phyloP scores from a whole-genome alignment of 345 rosid genomes.

The Punica granatum region DNA sequence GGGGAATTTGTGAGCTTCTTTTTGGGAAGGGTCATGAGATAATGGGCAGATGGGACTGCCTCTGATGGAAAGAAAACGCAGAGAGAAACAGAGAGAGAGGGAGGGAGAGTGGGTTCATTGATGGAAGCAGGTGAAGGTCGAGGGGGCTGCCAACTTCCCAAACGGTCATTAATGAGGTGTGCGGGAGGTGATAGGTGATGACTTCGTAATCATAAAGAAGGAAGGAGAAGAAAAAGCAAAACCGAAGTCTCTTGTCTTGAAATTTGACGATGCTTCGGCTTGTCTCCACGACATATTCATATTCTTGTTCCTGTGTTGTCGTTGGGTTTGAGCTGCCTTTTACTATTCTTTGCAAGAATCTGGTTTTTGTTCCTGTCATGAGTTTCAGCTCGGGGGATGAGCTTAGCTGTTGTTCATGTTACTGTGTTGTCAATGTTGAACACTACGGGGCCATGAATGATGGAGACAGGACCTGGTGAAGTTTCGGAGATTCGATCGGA shows the following conservation, averaged over 20 bases:
- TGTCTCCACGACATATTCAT: too few relatives aligned
- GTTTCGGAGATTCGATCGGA: background rate
- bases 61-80: background rate
- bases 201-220: background rate
- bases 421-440: background rate
- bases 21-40: background rate
- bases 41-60: background rate
- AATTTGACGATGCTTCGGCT: background rate
- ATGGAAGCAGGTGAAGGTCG: constrained; percentile 15
- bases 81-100: background rate
- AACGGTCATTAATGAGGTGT: constrained; percentile 24
- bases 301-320: background rate
- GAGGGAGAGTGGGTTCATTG: constrained; percentile 22
- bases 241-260: background rate
- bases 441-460: background rate
- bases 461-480: background rate
- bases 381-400: too few relatives aligned
- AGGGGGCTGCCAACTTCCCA: constrained; percentile 30
- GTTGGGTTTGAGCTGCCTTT: background rate
- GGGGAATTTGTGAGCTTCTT: background rate
- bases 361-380: too few relatives aligned
- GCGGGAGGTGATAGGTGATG: background rate
- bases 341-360: too few relatives aligned
- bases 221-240: background rate
- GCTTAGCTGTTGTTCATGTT: background rate